phyloP scores from a whole-genome alignment of 2,329 filamentous ascomycete species.

The Helotiales sp. region DNA sequence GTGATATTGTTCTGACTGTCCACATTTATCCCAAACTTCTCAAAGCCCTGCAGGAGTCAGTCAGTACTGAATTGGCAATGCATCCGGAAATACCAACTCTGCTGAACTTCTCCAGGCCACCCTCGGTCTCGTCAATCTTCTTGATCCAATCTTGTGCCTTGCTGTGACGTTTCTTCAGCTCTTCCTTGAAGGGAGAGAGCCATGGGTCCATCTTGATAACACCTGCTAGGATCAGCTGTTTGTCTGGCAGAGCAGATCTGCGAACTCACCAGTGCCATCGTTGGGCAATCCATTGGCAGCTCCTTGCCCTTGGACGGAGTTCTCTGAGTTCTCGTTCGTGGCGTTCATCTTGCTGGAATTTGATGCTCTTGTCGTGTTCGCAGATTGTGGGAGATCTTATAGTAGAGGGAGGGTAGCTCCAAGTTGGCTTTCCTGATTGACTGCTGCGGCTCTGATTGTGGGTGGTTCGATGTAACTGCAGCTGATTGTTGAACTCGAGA shows the following conservation, averaged over 20 bases:
- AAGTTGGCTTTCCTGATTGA: not conserved
- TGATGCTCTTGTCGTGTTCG: slow-evolving; percentile 6
- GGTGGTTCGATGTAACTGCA: not conserved
- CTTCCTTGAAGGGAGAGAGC: slow-evolving; percentile 82
- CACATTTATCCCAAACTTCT: slow-evolving; percentile 86
- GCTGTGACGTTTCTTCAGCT: slow-evolving; percentile 75
- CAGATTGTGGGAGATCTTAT: slow-evolving; percentile 1
- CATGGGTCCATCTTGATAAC: slow-evolving; percentile 88
- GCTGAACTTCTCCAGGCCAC: slow-evolving; percentile 90
- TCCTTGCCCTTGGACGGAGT: slow-evolving; percentile 42
- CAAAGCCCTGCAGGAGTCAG: slow-evolving; percentile 70
- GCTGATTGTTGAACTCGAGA: not conserved
- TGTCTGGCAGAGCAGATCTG: slow-evolving; percentile 5
- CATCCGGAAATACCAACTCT: slow-evolving; percentile 57
- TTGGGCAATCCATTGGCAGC: slow-evolving; percentile 59
- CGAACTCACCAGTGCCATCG: slow-evolving; percentile 71
- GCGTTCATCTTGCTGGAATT: slow-evolving; percentile 36
- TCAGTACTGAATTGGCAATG: slow-evolving; percentile 17
- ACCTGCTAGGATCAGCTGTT: slow-evolving; percentile 56
- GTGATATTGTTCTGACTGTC: slow-evolving; percentile 80
- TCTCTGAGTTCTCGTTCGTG: slow-evolving; percentile 37
- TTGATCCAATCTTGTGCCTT: slow-evolving; percentile 88
- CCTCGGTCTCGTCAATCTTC: slow-evolving; percentile 80
- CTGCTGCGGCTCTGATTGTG: not conserved
- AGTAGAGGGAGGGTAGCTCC: not conserved